These are phyloP conservation scores for Leptographium lundbergii DNA, from an alignment of 2,329 filamentous ascomycete genomes.

Conservation along the genomic window DNA sequence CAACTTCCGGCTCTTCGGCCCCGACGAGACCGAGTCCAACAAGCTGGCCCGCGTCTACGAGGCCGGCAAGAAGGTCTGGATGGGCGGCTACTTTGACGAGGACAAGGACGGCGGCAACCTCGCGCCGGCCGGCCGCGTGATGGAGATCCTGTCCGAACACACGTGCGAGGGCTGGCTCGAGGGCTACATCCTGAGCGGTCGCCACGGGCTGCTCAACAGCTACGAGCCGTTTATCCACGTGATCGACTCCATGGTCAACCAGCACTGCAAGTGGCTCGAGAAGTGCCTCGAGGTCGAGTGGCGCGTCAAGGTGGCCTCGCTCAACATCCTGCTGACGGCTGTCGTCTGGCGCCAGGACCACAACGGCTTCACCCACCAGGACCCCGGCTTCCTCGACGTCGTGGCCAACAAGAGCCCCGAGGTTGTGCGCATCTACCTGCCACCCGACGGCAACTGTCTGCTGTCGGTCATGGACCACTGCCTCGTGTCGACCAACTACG, in stretches of 20 bases:
- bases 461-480: constrained; percentile 68
- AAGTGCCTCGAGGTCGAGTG: constrained; percentile 71
- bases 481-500: constrained; percentile 60
- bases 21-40: constrained; percentile 73
- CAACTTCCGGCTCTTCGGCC: constrained; percentile 65
- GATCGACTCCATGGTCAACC: constrained; percentile 77
- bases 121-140: constrained; percentile 54
- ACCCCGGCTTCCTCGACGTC: constrained; percentile 64
- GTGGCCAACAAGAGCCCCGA: constrained; percentile 70
- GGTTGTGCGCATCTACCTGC: constrained; percentile 69
- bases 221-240: constrained; percentile 78
- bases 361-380: constrained; percentile 70
- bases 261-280: constrained; percentile 75
- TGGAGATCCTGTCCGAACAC: constrained; percentile 78
- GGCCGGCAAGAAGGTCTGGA: constrained; percentile 67
- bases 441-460: constrained; percentile 67
- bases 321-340: constrained; percentile 68
- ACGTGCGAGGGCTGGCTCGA: constrained; percentile 72
- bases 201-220: constrained; percentile 65
- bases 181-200: constrained; percentile 62
- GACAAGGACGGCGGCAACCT: constrained; percentile 65
- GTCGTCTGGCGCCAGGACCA: constrained; percentile 76
- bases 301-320: constrained; percentile 58
- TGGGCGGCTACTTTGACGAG: constrained; percentile 67
- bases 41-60: constrained; percentile 62